Percentiles rank a stretch among this genome's conserved stretches.
These are phyloP conservation scores for Xylaria digitata DNA, from an alignment of 2,329 filamentous ascomycete species.

Conservation along the genomic window DNA sequence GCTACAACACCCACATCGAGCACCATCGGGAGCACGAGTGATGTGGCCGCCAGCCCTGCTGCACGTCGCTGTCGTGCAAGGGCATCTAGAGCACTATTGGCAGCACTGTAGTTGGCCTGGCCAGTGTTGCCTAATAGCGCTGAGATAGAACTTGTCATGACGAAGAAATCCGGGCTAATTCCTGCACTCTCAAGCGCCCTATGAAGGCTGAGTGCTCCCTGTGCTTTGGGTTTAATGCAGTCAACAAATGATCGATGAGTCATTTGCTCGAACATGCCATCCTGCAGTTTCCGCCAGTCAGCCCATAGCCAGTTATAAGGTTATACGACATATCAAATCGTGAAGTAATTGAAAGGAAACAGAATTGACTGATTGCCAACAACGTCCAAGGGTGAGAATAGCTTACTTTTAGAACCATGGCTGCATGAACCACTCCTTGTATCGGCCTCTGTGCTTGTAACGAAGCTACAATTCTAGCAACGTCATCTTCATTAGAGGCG, in stretches of 20 bases:
- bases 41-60: constrained; percentile 31
- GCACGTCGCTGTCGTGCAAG: constrained; percentile 37
- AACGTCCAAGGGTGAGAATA: not conserved
- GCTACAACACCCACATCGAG: constrained; percentile 43
- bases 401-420: constrained; percentile 43
- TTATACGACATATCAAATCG: not conserved
- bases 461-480: constrained; percentile 16
- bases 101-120: constrained; percentile 43
- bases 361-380: not conserved
- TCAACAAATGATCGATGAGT: constrained; percentile 20
- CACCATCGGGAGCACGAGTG: constrained; percentile 44
- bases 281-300: constrained; percentile 21
- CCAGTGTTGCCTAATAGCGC: constrained; percentile 39
- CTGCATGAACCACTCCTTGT: constrained; percentile 45
- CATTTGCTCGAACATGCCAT: constrained; percentile 41
- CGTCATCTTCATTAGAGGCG: constrained; percentile 22
- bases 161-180: constrained; percentile 41
- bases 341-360: not conserved
- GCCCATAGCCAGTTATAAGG: constrained; percentile 9
- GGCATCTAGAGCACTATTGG: constrained; percentile 41
- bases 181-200: constrained; percentile 22
- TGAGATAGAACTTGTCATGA: constrained; percentile 45
- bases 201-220: constrained; percentile 36
- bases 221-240: constrained; percentile 36
- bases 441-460: constrained; percentile 36